Conservation (phyloP, 495 filamentous ascomycete genomes). For the Aspergillus avenaceus region DNA sequence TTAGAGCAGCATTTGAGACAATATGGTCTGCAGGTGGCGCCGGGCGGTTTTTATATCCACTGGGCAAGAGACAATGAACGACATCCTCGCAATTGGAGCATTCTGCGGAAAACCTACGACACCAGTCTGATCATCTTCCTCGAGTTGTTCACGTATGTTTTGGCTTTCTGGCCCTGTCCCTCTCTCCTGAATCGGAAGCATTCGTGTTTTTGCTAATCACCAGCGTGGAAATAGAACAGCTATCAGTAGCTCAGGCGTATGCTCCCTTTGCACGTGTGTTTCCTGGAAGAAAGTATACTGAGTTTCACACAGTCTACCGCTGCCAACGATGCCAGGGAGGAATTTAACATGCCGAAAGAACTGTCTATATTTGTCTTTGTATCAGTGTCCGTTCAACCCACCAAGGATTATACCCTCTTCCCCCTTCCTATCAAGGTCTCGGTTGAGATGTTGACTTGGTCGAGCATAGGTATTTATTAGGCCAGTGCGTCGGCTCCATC, state of each 20-base stretch:
- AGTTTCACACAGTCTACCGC: constrained; percentile 27
- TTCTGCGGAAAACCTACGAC: constrained; percentile 31
- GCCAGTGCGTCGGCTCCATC: constrained; percentile 46
- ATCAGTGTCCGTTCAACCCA: constrained; percentile 28
- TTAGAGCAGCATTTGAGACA: constrained; percentile 14
- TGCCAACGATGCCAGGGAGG: constrained; percentile 27
- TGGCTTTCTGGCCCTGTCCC: not conserved
- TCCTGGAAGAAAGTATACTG: constrained; percentile 1
- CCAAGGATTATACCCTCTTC: too few relatives aligned
- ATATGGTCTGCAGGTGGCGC: constrained; percentile 29
- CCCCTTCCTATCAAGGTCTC: too few relatives aligned
- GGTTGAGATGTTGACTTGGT: not conserved
- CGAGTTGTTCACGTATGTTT: constrained; percentile 40
- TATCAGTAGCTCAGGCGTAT: constrained; percentile 37
- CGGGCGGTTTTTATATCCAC: constrained; percentile 32
- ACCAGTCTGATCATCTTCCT: constrained; percentile 31
- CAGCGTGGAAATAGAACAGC: constrained; percentile 25
- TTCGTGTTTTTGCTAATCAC: not conserved
- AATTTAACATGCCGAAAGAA: constrained; percentile 25
- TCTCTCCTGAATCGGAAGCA: not conserved
- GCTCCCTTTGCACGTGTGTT: constrained; percentile 6
- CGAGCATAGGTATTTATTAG: constrained; percentile 39
- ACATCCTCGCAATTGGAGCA: constrained; percentile 40
- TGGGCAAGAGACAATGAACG: constrained; percentile 32
- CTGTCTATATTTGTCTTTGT: constrained; percentile 37